These are phyloP conservation scores for Ilex paraguariensis DNA, from an alignment of 305 asterid species.

Conservation along the genomic window DNA sequence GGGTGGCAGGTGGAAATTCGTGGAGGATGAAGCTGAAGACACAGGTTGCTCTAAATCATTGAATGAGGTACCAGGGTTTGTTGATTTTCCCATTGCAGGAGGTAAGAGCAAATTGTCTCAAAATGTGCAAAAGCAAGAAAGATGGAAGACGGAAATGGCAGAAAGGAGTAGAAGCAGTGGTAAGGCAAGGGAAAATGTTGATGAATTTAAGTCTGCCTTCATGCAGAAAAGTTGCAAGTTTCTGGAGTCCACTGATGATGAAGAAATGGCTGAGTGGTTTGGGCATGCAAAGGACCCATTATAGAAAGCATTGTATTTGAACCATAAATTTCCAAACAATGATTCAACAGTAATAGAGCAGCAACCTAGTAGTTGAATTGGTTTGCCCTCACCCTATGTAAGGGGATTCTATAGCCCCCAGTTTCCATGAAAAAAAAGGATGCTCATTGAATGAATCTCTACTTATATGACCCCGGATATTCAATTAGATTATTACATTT, in stretches of 20 bases:
- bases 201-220: constrained; percentile 21
- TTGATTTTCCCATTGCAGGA: constrained; percentile 68
- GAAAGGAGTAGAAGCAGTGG: constrained; percentile 20
- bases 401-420: too few relatives aligned
- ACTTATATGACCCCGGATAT: too few relatives aligned
- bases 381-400: too few relatives aligned
- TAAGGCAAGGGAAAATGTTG: constrained; percentile 27
- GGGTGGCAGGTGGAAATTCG: constrained; percentile 25
- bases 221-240: constrained; percentile 8
- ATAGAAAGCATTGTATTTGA: too few relatives aligned
- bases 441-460: too few relatives aligned
- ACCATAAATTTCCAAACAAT: too few relatives aligned
- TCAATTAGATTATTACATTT: too few relatives aligned
- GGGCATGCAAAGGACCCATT: constrained; percentile 16
- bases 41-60: constrained; percentile 20
- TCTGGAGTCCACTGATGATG: constrained; percentile 34
- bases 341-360: too few relatives aligned
- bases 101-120: constrained; percentile 66
- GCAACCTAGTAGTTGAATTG: too few relatives aligned
- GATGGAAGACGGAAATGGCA: constrained; percentile 50
- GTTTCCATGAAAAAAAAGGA: too few relatives aligned
- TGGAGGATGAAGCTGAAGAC: constrained; percentile 29
- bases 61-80: constrained; percentile 20
- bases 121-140: constrained; percentile 38
- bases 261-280: constrained; percentile 83